Evolutionary conservation across 495 filamentous ascomycete genomes (phyloP), one percentile per base, ranked within the genome.

Genomic region (Stereocaulon alpinum): DNA sequence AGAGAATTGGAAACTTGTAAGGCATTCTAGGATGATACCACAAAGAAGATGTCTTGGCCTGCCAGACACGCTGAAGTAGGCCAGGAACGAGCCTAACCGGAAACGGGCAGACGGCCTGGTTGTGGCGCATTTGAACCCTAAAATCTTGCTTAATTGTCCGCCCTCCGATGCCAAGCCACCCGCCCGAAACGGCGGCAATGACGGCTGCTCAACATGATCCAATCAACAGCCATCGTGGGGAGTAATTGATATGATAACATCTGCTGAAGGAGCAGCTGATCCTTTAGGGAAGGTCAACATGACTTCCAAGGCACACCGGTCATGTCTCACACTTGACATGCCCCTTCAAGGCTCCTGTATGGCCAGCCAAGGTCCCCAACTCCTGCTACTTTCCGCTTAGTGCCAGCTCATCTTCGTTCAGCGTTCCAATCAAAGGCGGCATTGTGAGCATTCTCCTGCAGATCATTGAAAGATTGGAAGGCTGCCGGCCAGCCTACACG

Each of bases 251-350:
- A 2, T 17, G 9, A 20, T 4, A 34, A 52, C 24, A 32, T n/a
- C 24, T 50, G 47, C 27, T 30, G 3, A 41, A 14, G 37, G 52
- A 29, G 32, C 34, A 55, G 52, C 17, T 55, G 52, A 55, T 55
- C 34, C 20, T 22, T 55, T 55, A 34, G 6, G 52, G 52, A 55
- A 55, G 52, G 52, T 55, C 52, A 27, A 55, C 27, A 37, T 52
- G 49, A 43, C 24, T 20, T 12, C 3, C 37, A 27, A 55, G 6
- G 14, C 37, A 29, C 11, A 17, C 52, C 37, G 22, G 52, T 18
- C 52, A 55, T 43, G 9, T 55, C 34, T 43, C 37, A 42, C 7
- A 17, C 27, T 22, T 22, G 22, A 40, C 24, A 15, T 40, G 24
- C 40, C 57, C 22, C 6, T 51, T 29, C 18, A 29, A 22, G 11